Evolutionary conservation across 805 yeast species (phyloP), one percentile per base, ranked within the genome.

Genomic region (Yamadazyma nakazawae): DNA sequence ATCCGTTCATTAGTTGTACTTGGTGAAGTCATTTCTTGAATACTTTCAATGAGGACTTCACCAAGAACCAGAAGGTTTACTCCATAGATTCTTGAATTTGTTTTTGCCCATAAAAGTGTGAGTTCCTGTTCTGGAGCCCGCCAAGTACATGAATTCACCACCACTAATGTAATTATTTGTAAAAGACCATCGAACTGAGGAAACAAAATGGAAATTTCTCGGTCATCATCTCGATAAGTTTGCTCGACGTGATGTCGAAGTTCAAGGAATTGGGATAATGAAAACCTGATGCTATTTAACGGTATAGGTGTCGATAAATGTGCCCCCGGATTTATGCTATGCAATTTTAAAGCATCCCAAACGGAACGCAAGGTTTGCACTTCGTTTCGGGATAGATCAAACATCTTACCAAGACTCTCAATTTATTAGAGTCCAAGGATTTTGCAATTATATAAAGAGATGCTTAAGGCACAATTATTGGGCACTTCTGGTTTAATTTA

Each of bases 81-180:
- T 11, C 45, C 39, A 32, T 52, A 49, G n/a, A 52, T 42, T 18
- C 53, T 25, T 11, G 44, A 34, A 18, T 52, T 52, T 1, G 45
- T 34, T 36, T 52, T 52, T 19, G 55, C 46, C 25, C 47, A 52
- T 25, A 42, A 40, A 16, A 38, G n/a, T 2, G 46, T 42, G 3
- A 45, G 19, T 11, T 43, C 41, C 7, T 18, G 28, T 17, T 43
- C 46, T n/a, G 18, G 37, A 7, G 24, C 34, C 18, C 35, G 32
- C 16, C 32, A 30, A 28, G 30, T 14, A 17, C 40, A 18, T 8
- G 35, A 37, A 25, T 44, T 44, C 2, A 31, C 37, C 14, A 44
- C 32, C 8, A 38, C 18, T 14, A 38, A 3, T n/a, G 47, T 26
- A 13, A 44, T 21, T 5, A 38, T 37, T 30, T 44, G 47, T 5